Percentiles rank a stretch among this genome's conserved stretches.
These are phyloP conservation scores for Amanita subjunquillea DNA, from an alignment of 768 basidiomycete genomes.

Conservation along the genomic window DNA sequence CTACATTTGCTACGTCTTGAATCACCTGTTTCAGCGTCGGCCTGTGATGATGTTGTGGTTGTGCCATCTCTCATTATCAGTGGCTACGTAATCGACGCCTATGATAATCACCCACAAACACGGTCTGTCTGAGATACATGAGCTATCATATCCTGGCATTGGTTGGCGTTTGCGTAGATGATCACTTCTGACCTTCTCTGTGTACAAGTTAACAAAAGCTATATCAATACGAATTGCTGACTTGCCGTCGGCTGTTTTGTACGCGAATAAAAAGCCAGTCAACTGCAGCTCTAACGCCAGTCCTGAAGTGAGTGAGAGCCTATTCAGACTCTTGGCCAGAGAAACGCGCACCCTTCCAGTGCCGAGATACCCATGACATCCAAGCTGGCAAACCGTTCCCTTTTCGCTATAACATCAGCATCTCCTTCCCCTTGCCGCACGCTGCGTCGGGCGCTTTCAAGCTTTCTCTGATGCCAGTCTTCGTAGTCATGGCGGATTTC, in stretches of 20 bases:
- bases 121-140: no score
- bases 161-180: not conserved
- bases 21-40: constrained; percentile 3
- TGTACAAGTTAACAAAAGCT: constrained; percentile 3
- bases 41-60: constrained; percentile 49
- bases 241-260: constrained; percentile 73
- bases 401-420: constrained; percentile 30
- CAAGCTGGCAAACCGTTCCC: constrained; percentile 60
- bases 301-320: constrained; percentile 31
- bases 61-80: not conserved
- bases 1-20: not conserved
- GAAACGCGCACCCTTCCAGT: constrained; percentile 65
- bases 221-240: not conserved
- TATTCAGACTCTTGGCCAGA: not conserved
- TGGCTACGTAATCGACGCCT: no score
- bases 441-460: constrained; percentile 56
- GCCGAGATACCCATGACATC: constrained; percentile 90
- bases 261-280: constrained; percentile 94
- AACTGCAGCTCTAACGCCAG: constrained; percentile 81
- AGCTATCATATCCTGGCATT: no score
- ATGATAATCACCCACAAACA: no score
- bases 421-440: constrained; percentile 35
- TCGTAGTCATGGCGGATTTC: constrained; percentile 88
- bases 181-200: constrained; percentile 1
- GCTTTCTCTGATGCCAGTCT: constrained; percentile 72